Base-by-base conservation (phyloP, 2,329 filamentous ascomycete genomes). In the Xylaria arbuscula region DNA sequence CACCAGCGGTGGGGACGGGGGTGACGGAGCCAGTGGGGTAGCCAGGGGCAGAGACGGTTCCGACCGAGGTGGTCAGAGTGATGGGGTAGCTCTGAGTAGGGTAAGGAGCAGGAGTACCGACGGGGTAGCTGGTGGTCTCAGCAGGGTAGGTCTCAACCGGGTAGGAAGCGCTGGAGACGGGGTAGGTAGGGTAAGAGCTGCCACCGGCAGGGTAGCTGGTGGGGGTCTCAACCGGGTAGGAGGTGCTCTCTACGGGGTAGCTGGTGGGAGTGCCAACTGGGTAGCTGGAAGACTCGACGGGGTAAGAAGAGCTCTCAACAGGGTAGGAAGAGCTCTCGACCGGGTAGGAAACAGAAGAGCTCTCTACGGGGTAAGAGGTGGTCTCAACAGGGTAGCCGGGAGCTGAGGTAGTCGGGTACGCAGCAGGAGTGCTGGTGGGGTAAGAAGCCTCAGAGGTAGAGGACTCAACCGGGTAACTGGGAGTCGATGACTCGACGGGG, bases 1-100 rank as follows among this genome's bases (percentile, higher is more conserved):
- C 70, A 59, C 54, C 70, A 40, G 50, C 70, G 9, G 70, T 72
- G 68, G 70, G 70, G 68, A 72, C 68, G 65, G 62, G 55, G 65
- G 42, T 66, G 62, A 24, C 13, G 56, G 69, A 45, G 53, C 19
- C 10, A 2, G 61, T 67, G 56, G 70, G 70, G 62, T 66, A 59
- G 53, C 55, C 42, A 45, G 62, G 51, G 10, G 42, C 60, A 3
- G 66, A 62, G 64, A 67, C 53, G 61, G 67, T 70, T 38, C 67
- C 70, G 59, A 67, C 64, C 4, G 67, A 65, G 64, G 67, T 65
- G 55, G 62, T 65, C 67, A 69, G 45, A 47, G 67, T 71, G 51
- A 53, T 57, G 45, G 69, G 66, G 69, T 70, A 68, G 67, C 67
- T 69, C 58, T 62, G 47, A 8, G 68, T 70, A 47, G 65, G 65